phyloP scores from a whole-genome alignment of 2,329 filamentous ascomycete species.

The Claviceps monticola region DNA sequence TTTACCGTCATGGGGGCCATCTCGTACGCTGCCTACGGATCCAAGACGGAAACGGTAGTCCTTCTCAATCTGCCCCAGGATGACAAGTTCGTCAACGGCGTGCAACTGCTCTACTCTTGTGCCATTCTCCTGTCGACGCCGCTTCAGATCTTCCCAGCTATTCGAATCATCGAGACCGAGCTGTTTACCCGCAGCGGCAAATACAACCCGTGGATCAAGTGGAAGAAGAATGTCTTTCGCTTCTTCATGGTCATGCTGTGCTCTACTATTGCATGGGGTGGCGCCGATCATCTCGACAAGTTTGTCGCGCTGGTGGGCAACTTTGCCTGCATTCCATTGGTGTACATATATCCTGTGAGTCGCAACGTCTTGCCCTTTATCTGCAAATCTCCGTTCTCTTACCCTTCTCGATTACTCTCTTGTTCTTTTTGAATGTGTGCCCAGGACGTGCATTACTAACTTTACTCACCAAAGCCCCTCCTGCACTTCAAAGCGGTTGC shows the following conservation, averaged over 20 bases:
- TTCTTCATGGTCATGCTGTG: constrained; percentile 86
- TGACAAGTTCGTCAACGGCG: constrained; percentile 84
- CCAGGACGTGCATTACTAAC: constrained; percentile 16
- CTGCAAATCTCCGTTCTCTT: neutral
- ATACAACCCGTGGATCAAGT: constrained; percentile 97
- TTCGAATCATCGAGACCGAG: constrained; percentile 89
- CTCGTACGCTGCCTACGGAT: constrained; percentile 92
- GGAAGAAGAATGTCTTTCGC: constrained; percentile 96
- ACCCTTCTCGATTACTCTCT: neutral
- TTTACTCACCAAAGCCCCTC: constrained; percentile 49
- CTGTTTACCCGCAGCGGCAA: constrained; percentile 90
- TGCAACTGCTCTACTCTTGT: constrained; percentile 93
- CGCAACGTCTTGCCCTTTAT: neutral
- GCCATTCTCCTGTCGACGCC: constrained; percentile 95
- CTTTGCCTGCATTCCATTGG: constrained; percentile 92
- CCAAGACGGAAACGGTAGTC: constrained; percentile 89
- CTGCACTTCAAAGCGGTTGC: constrained; percentile 78
- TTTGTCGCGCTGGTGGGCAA: constrained; percentile 93
- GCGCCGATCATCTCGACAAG: constrained; percentile 88
- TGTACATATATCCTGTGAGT: constrained; percentile 95
- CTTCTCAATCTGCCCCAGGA: constrained; percentile 94
- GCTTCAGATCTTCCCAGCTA: constrained; percentile 92
- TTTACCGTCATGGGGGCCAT: constrained; percentile 87
- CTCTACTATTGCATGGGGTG: constrained; percentile 77
- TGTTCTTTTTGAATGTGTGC: neutral